Base-by-base conservation (phyloP, 306 rosid species). In the Begonia masoniana region DNA sequence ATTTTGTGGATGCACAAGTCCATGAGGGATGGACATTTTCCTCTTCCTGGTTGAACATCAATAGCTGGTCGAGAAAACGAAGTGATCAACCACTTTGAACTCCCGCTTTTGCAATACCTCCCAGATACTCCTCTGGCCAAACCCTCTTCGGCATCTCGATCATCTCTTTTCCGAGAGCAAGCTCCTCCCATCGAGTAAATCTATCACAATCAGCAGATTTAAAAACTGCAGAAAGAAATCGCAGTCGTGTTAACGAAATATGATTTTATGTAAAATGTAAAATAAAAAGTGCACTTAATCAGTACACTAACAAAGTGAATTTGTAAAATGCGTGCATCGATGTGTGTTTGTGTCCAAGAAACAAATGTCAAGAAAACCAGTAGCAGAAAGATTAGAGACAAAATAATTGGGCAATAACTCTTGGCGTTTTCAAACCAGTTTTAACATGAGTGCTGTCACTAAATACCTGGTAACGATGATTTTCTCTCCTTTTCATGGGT, bases 71-170 rank as follows among this genome's bases (percentile, higher is more conserved):
- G 69, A 57, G 79, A 48, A 60, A 80, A 76, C 23, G 96, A 81
- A 51, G 96, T 83, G 43, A 81, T 62, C 80, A 79, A 72, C 96
- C 96, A 78, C 74, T 81, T 91, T 10, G 88, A 85, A 71, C 96
- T 91, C 71, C 88, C 88, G 66, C 81, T 85, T 73, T 77, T 91
- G 76, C 73, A 59, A 70, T 73, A 85, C 66, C 72, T 80, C 56
- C 76, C 63, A 39, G 84, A 67, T 50, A 69, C 21, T 50, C 83
- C 92, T 48, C 73, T 69, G 14, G 17, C 54, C 43, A 70, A 56
- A 66, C 55, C 42, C 51, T 81, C 81, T 55, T 75, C 96, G 49
- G 55, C 58, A 52, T 75, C 82, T 49, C 10, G 73, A n/a, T 70
- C 78, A 54, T 57, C 62, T 57, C 80, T 81, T 84, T 83, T 91